Evolutionary conservation across 2,329 filamentous ascomycete species (phyloP), one percentile per base, ranked within the genome.

Genomic region (Pseudocercospora macadamiae): DNA sequence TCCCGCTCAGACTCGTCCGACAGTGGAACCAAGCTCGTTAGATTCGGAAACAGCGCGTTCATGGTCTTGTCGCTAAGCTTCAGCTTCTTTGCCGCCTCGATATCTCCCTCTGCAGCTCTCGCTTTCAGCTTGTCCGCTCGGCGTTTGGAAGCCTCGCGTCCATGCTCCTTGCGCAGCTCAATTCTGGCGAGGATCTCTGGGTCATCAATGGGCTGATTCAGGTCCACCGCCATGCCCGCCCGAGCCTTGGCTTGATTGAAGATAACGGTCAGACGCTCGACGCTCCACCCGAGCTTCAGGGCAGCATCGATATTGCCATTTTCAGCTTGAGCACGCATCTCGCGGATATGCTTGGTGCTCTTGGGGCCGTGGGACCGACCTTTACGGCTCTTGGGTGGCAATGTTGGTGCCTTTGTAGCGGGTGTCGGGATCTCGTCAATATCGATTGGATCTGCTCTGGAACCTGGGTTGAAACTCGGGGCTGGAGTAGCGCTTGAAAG

Each of bases 1-100:
- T 39, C 54, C 6, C 30, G 39, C 28, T 37, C 34, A 18, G 18
- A 26, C 16, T 47, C 28, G 28, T 47, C 55, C 36, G 16, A 51
- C 8, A 30, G 1, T 18, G 9, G 54, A 39, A 49, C 16, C 12
- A n/a, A 5, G 12, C 16, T 18, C 7, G 36, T 39, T n/a, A 49
- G n/a, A 8, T 36, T 39, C 23, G 56, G 59, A n/a, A 56, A 58
- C 10, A 60, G 10, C 10, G 54, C 30, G 10, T 49, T 23, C 54
- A 64, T 51, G 8, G 42, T 45, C 47, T 54, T 59, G 59, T 64
- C 57, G 49, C 59, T 54, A 1, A 56, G 45, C 4, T 55, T 52
- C 7, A 61, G 19, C 51, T 62, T 64, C 51, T 54, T 62, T n/a
- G 62, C 62, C 4, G 62, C 62, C 19, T 64, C 56, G 9, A 55